phyloP scores from a whole-genome alignment of 2,329 filamentous ascomycete genomes.

The Fusarium hostae region DNA sequence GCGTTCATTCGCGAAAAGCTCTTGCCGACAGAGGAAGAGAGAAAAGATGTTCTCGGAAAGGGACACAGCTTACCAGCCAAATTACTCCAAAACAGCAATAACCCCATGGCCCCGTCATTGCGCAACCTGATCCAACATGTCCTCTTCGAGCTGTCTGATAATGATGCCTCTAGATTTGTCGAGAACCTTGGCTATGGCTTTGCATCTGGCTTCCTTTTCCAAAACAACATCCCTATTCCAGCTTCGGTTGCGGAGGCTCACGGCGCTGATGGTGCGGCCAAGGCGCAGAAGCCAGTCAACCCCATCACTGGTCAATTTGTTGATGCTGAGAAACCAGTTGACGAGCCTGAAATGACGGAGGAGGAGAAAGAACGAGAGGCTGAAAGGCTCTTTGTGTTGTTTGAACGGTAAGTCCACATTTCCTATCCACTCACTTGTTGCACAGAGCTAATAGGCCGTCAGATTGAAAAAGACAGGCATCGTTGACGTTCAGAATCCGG shows the following conservation, averaged over 20 bases:
- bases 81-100: conserved; percentile 81
- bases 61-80: conserved; percentile 79
- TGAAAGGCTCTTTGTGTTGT: conserved; percentile 88
- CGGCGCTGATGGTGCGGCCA: conserved; percentile 44
- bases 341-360: conserved; percentile 80
- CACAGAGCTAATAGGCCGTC: conserved; percentile 26
- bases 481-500: conserved; percentile 81
- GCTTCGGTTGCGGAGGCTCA: conserved; percentile 67
- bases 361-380: conserved; percentile 95
- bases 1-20: conserved; percentile 72
- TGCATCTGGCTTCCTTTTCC: conserved; percentile 88
- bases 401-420: conserved; percentile 73
- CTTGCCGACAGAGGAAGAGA: conserved; percentile 81
- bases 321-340: conserved; percentile 70
- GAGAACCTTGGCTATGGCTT: conserved; percentile 95
- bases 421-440: background rate
- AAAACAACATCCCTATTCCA: conserved; percentile 83
- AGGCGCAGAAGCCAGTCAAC: conserved; percentile 67
- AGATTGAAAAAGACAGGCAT: conserved; percentile 79
- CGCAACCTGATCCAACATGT: conserved; percentile 80
- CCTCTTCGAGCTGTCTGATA: conserved; percentile 87
- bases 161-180: conserved; percentile 82
- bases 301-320: conserved; percentile 88
- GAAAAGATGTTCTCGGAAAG: conserved; percentile 79
- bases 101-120: conserved; percentile 75